These are phyloP conservation scores for Strigomonas culicis DNA, from an alignment of 208 protist genomes.

Conservation along the genomic window DNA sequence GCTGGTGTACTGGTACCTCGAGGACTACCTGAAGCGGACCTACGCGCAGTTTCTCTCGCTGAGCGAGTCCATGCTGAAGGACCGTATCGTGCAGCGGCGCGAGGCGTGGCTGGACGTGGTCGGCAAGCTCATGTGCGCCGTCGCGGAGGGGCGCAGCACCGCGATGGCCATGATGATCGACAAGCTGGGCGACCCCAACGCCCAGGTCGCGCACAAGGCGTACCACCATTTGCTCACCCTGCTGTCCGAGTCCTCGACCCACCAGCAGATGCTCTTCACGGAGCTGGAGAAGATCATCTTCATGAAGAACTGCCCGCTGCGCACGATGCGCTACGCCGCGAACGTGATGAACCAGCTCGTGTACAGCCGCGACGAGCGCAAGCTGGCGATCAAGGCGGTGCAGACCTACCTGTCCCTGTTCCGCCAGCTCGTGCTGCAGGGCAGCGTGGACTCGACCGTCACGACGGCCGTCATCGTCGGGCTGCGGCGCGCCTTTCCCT, in stretches of 20 bases:
- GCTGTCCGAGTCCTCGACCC: conserved; percentile 82
- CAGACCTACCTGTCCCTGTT: conserved; percentile 90
- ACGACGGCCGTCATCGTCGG: conserved; percentile 90
- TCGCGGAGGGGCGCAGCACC: conserved; percentile 72
- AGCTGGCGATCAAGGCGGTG: conserved; percentile 83
- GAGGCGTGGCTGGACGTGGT: conserved; percentile 84
- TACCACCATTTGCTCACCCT: conserved; percentile 85
- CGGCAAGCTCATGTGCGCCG: conserved; percentile 80
- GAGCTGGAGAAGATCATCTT: conserved; percentile 91
- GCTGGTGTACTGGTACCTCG: conserved; percentile 89
- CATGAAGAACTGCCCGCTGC: conserved; percentile 86
- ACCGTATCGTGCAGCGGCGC: conserved; percentile 74
- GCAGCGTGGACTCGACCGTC: conserved; percentile 75
- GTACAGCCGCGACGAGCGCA: conserved; percentile 88
- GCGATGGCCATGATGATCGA: conserved; percentile 90
- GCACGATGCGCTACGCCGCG: conserved; percentile 84
- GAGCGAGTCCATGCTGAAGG: conserved; percentile 88
- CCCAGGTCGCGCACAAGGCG: conserved; percentile 75
- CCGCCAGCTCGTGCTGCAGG: conserved; percentile 62
- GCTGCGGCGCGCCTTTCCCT: conserved; percentile 90
- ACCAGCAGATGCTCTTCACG: conserved; percentile 79
- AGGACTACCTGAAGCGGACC: conserved; percentile 90
- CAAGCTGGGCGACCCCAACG: conserved; percentile 84
- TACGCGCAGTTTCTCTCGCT: conserved; percentile 87
- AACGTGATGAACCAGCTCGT: conserved; percentile 93